phyloP scores from a whole-genome alignment of 208 protist genomes.

The Leishmania aethiopica region DNA sequence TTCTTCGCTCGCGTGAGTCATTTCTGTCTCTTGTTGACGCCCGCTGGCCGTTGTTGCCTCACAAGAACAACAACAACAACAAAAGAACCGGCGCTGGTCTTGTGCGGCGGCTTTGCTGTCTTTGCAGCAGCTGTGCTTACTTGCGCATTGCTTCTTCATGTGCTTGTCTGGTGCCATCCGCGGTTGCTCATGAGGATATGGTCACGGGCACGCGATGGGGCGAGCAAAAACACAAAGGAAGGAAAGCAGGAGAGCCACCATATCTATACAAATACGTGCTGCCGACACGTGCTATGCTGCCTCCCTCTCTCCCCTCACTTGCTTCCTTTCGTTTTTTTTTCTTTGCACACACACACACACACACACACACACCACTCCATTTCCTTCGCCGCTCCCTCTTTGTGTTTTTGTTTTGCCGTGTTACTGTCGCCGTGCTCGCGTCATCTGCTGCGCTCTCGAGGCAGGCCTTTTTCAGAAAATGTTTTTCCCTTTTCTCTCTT shows the following conservation, averaged over 20 bases:
- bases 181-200: not conserved
- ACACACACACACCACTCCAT: not conserved
- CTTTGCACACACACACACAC: too few species aligned
- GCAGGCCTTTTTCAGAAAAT: too few species aligned
- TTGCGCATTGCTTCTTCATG: conserved; percentile 7
- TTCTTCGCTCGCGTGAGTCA: not conserved
- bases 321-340: not conserved
- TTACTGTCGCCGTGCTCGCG: too few species aligned
- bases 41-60: not conserved
- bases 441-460: too few species aligned
- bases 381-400: not conserved
- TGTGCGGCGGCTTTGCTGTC: not conserved
- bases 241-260: not conserved
- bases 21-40: not conserved
- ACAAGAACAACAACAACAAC: too few species aligned
- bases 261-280: not conserved
- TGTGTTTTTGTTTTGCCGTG: not conserved
- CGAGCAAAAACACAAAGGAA: not conserved
- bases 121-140: too few species aligned
- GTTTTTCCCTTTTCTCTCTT: not conserved
- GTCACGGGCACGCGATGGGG: not conserved
- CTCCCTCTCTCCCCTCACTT: not conserved
- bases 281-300: not conserved
- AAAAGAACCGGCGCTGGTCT: not conserved
- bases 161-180: not conserved